Base-by-base conservation (phyloP, 2,329 filamentous ascomycete genomes). In the Rasamsonia emersonii region DNA sequence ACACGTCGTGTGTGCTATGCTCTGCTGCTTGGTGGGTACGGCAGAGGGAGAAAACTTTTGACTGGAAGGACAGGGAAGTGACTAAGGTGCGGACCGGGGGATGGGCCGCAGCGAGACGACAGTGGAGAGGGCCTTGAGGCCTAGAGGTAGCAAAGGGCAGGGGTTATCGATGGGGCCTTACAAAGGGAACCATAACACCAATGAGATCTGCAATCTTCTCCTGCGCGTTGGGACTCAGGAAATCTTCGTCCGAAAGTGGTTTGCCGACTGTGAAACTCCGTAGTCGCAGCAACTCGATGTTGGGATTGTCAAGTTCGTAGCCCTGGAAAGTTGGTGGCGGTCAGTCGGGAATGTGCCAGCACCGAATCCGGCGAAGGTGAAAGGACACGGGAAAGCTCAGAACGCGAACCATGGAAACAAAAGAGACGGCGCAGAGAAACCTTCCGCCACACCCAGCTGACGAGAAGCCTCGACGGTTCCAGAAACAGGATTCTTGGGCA, bases 241-340 rank as follows among this genome's bases (percentile, higher is more conserved):
- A 67, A 28, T 83, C 66, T 7, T 68, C 58, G 46, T 88, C 85
- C 9, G 68, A 54, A 20, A 94, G 59, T 50, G 76, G 75, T 37
- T 68, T 77, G 21, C 75, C 71, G 14, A 93, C 60, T 0, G 82
- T 88, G 54, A 82, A 94, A 55, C 79, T 91, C 39, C 78, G 73
- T 50, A 95, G 68, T 46, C 86, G 82, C 34, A 94, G 67, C 32
- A 95, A 69, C 34, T 79, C 76, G 48, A 94, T 86, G 45, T 94
- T 82, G 24, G 73, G 65, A 52, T 94, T 83, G 36, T 83, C 77
- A 13, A 72, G 70, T 26, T 75, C 65, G 51, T 82, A 93, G 28
- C 82, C 85, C 81, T 89, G 50, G 37, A 45, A 30, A 39, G 38
- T 88, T 49, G 33, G 45, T 28, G 38, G 15, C 30, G 23, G 11